Conservation (phyloP, 768 basidiomycete species). For the Tephrocybe sp. region DNA sequence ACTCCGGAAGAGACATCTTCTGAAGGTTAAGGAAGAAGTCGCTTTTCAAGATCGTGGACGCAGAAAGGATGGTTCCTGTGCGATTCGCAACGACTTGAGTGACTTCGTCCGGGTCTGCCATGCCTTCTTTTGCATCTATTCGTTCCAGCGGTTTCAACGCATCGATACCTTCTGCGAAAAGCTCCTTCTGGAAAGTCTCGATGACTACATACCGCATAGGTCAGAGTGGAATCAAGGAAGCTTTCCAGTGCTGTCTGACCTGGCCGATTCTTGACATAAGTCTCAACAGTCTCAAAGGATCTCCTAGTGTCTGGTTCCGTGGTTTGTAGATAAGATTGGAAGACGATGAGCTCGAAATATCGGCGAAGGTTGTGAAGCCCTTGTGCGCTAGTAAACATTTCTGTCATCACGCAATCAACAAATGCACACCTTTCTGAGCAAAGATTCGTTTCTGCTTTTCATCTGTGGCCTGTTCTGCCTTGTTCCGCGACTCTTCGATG, state of each 20-base stretch:
- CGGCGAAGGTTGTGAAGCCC: conserved; percentile 79
- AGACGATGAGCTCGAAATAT: conserved; percentile 84
- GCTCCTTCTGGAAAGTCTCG: conserved; percentile 92
- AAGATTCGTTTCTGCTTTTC: conserved; percentile 62
- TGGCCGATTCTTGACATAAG: conserved; percentile 80
- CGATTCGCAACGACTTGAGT: conserved; percentile 82
- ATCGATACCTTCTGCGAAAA: conserved; percentile 72
- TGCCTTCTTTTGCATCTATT: conserved; percentile 59
- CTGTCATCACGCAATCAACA: background rate
- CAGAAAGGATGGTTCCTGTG: conserved; percentile 82
- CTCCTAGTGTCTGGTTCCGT: conserved; percentile 77
- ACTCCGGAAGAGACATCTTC: conserved; percentile 97
- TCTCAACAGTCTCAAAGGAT: conserved; percentile 74
- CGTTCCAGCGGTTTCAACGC: conserved; percentile 82
- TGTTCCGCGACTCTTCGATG: conserved; percentile 79
- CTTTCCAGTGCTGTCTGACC: conserved; percentile 41
- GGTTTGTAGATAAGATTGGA: conserved; percentile 87
- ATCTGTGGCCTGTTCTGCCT: conserved; percentile 75
- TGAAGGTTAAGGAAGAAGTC: conserved; percentile 93
- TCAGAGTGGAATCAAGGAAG: background rate
- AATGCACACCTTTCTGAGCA: conserved; percentile 66
- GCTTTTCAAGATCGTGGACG: conserved; percentile 92
- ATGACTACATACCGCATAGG: conserved; percentile 56
- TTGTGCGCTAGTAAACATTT: conserved; percentile 22
- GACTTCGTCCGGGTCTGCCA: conserved; percentile 90